Base-by-base conservation (phyloP, 2,329 filamentous ascomycete genomes). In the Cytospora mali region DNA sequence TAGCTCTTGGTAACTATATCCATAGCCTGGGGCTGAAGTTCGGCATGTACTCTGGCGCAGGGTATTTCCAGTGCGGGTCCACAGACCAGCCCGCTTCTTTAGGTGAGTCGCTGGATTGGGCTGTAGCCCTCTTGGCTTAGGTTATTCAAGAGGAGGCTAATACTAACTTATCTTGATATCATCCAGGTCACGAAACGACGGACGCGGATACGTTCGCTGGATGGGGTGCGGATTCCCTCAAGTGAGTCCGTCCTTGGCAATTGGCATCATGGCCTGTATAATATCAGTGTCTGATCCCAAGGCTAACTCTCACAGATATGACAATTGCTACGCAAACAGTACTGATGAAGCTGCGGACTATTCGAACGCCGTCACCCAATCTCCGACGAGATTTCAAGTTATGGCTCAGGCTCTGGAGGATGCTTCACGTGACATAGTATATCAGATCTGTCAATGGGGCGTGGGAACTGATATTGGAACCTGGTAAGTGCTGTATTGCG, bases 381-480 rank as follows among this genome's bases (percentile, higher is more conserved):
- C 78, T 0, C 73, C 76, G 0, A 66, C 72, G 0, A 76, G 80
- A 0, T 81, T 82, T 62, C 68, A 77, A 11, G 79, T 75, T 52
- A 84, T 84, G 80, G 77, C 77, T 0, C 67, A 71, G 0, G 75
- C 77, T 0, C 70, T 84, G 0, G 71, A 76, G 4, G 68, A 70
- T 0, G 73, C 76, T 0, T 69, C 75, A n/a, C 74, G 77, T 0
- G 71, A 77, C 6, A 78, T 83, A 2, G 69, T 80, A 3, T 83
- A 82, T 62, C 79, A 80, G 39, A 75, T 83, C 10, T 84, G 81
- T 64, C 81, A 84, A 68, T 84, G 81, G 81, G 81, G 81, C 0
- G 73, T 83, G 6, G 81, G 80, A 1, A 69, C 76, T 28, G 75
- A 83, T 51, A 74, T 82, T 0, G 77, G 79, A 0, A 72, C 75